Percentiles rank a stretch among this genome's conserved stretches.
Evolutionary conservation across 768 basidiomycete species (phyloP).

Genomic region (Suillus tomentosus): DNA sequence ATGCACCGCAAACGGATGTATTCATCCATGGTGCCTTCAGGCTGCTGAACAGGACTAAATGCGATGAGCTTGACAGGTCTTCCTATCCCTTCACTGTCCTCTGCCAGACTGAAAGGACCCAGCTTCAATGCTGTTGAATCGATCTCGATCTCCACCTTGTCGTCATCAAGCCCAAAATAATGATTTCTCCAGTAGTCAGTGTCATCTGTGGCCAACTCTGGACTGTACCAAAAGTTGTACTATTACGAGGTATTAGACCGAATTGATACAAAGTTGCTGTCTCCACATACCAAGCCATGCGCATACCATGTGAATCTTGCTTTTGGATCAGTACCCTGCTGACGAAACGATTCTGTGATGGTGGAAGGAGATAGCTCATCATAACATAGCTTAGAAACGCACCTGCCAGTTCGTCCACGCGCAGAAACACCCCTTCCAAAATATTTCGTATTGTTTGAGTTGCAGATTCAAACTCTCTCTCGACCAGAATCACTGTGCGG

Average conservation of each 20-base stretch:
- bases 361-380: too few species aligned
- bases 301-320: neutral
- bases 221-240: constrained; percentile 5
- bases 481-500: constrained; percentile 27
- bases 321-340: neutral
- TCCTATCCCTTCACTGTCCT: too few species aligned
- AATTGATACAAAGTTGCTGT: neutral
- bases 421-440: neutral
- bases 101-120: neutral
- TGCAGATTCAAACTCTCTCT: constrained; percentile 24
- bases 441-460: neutral
- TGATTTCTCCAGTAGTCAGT: neutral
- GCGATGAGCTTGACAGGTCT: neutral
- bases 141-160: neutral
- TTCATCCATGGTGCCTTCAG: neutral
- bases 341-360: neutral
- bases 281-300: constrained; percentile 2
- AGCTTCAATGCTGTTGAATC: neutral
- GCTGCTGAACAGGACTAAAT: neutral
- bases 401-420: neutral
- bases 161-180: neutral
- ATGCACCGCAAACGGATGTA: neutral
- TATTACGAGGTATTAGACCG: neutral
- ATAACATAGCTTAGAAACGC: neutral
- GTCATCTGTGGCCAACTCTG: neutral